phyloP scores from a whole-genome alignment of 805 yeast species.

The Lipomyces lipofer region DNA sequence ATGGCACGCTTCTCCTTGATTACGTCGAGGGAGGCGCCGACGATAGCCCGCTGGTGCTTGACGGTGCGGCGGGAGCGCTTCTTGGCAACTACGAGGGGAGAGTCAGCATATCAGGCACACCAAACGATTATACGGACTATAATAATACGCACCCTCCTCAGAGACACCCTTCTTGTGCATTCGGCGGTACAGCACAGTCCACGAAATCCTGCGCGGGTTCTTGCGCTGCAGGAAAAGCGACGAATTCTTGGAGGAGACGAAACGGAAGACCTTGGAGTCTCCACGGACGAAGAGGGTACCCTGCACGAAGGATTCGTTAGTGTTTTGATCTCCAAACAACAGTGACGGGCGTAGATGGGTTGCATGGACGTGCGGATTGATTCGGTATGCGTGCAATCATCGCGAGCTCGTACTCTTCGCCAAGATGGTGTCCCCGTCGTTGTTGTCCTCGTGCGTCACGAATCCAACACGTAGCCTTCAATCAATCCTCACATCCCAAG shows the following conservation, averaged over 20 bases:
- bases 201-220: conserved; percentile 99
- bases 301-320: too few relatives aligned
- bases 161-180: conserved; percentile 99
- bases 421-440: too few relatives aligned
- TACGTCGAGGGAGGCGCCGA: conserved; percentile 98
- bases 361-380: too few relatives aligned
- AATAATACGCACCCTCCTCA: conserved; percentile 61
- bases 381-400: too few relatives aligned
- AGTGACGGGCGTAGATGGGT: too few relatives aligned
- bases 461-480: too few relatives aligned
- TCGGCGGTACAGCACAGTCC: conserved; percentile 99
- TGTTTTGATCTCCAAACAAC: too few relatives aligned
- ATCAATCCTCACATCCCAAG: too few relatives aligned
- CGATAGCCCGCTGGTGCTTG: conserved; percentile 98
- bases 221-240: conserved; percentile 99
- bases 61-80: conserved; percentile 96
- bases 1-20: conserved; percentile 96
- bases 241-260: conserved; percentile 95
- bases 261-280: conserved; percentile 99
- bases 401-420: too few relatives aligned
- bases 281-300: conserved; percentile 99
- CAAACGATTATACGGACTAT: neutral
- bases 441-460: too few relatives aligned
- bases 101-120: neutral
- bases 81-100: conserved; percentile 58